Evolutionary conservation across 1,284 basidiomycete species (phyloP), one percentile per base, ranked within the genome.

Genomic region (Leccinum solheimii): DNA sequence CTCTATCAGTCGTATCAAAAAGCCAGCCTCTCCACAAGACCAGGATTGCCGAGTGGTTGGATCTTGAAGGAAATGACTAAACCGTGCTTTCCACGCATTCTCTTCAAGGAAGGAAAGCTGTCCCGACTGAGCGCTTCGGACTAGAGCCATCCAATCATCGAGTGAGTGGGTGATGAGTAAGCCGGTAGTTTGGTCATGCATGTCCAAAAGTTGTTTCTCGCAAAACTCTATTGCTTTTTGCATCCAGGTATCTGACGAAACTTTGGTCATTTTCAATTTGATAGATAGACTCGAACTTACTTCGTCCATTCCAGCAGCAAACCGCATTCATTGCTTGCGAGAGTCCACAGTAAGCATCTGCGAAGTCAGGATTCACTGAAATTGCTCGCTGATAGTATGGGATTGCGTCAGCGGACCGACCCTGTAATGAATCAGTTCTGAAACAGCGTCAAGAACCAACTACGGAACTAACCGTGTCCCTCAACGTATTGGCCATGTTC

Each of bases 401-500:
- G 56, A 87, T 78, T 16, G 83, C 81, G 58, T 87, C 84, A 64
- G 82, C 76, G 23, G 79, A 76, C 43, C 79, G 76, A 16, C 82
- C 82, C 79, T 84, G 67, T 49, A 40, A 34, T 67, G 49, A 0
- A 32, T 62, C 30, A 49, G 9, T 30, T n/a, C 16, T 32, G 34
- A 16, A 49, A 53, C 1, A 8, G 36, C 26, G 23, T 19, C 14
- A 3, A 52, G 21, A 49, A 48, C 27, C 19, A 56, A 54, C 3
- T 5, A 26, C 11, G 19, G 26, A 36, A 62, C 77, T 57, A 48
- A 82, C 83, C 62, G 72, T 72, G 62, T 84, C 83, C 66, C 83
- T 83, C 68, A 87, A 73, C 0, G 83, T 83, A 68, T 86, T 87
- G n/a, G 81, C 86, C 64, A 86, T 76, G 63, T 87, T 86, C 19